Evolutionary conservation across 2,329 filamentous ascomycete genomes (phyloP).

Genomic region (Fusarium sp.): DNA sequence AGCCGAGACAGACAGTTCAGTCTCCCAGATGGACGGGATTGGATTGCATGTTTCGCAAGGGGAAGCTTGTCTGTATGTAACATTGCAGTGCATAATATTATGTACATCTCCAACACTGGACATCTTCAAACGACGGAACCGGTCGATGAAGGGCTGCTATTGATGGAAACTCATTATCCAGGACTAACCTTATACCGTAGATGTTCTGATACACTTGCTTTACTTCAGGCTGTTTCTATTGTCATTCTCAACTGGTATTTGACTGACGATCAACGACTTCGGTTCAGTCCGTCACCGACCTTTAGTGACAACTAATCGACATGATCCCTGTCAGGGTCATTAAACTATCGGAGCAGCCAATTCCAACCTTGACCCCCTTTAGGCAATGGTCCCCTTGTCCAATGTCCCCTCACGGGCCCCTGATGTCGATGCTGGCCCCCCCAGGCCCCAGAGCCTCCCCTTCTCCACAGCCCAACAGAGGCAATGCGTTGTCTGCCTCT

Average conservation of each 20-base stretch:
- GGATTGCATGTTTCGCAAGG: slow-evolving; percentile 10
- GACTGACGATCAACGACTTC: neutral
- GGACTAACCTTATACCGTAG: neutral
- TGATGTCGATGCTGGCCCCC: neutral
- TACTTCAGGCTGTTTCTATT: neutral
- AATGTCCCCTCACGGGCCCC: slow-evolving; percentile 10
- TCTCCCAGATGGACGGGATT: slow-evolving; percentile 10
- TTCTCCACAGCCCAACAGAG: slow-evolving; percentile 9
- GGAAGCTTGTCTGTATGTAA: slow-evolving; percentile 10
- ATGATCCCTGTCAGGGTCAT: slow-evolving; percentile 44
- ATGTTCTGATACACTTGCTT: neutral
- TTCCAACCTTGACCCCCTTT: slow-evolving; percentile 46
- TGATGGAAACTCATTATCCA: slow-evolving; percentile 12
- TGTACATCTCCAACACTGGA: neutral
- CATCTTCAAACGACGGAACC: neutral
- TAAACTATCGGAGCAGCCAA: slow-evolving; percentile 50
- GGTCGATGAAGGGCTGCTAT: neutral
- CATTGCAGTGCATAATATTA: neutral
- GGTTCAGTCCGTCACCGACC: slow-evolving; percentile 4
- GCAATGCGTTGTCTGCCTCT: slow-evolving; percentile 10
- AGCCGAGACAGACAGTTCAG: neutral
- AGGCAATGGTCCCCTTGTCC: slow-evolving; percentile 35
- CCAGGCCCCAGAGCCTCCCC: slow-evolving; percentile 1
- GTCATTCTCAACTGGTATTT: neutral
- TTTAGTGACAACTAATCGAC: slow-evolving; percentile 14